Percentiles rank a stretch among this genome's conserved stretches.
Conservation (phyloP, 805 yeast species). For the Candida fluviatilis region DNA sequence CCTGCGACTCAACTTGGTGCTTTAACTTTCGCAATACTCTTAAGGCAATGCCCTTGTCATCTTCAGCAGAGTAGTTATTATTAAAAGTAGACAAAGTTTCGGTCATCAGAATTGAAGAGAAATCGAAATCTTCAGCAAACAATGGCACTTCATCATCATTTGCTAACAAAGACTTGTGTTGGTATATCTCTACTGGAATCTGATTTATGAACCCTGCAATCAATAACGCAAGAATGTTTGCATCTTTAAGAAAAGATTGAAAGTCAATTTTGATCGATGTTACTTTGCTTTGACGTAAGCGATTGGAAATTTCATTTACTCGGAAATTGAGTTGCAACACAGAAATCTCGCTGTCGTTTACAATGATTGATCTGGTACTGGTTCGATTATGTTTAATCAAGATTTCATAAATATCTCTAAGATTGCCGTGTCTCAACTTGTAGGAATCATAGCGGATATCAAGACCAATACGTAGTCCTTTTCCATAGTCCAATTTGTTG, state of each 20-base stretch:
- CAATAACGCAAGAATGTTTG: constrained; percentile 33
- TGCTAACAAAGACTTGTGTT: constrained; percentile 6
- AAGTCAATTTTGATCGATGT: neutral
- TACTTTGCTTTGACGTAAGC: constrained; percentile 10
- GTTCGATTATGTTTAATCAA: constrained; percentile 28
- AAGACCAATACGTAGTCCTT: constrained; percentile 65
- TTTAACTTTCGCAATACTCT: constrained; percentile 15
- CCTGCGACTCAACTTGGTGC: constrained; percentile 10
- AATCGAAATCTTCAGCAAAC: neutral
- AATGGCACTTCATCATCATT: constrained; percentile 4
- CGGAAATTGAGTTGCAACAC: constrained; percentile 21
- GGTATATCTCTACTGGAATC: constrained; percentile 37
- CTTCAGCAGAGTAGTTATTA: constrained; percentile 27
- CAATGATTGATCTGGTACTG: constrained; percentile 15
- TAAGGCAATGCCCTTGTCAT: constrained; percentile 36
- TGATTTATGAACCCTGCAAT: constrained; percentile 45
- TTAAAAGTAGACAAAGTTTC: constrained; percentile 11
- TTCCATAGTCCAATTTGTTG: constrained; percentile 67
- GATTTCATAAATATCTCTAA: constrained; percentile 70
- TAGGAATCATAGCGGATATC: constrained; percentile 59
- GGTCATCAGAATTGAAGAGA: neutral
- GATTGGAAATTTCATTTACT: constrained; percentile 18
- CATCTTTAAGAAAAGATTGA: constrained; percentile 14
- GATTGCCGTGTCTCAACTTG: constrained; percentile 67
- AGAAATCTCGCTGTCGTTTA: constrained; percentile 13